These are phyloP conservation scores for Asterophora lycoperdoides DNA, from an alignment of 768 basidiomycete species.

Conservation along the genomic window DNA sequence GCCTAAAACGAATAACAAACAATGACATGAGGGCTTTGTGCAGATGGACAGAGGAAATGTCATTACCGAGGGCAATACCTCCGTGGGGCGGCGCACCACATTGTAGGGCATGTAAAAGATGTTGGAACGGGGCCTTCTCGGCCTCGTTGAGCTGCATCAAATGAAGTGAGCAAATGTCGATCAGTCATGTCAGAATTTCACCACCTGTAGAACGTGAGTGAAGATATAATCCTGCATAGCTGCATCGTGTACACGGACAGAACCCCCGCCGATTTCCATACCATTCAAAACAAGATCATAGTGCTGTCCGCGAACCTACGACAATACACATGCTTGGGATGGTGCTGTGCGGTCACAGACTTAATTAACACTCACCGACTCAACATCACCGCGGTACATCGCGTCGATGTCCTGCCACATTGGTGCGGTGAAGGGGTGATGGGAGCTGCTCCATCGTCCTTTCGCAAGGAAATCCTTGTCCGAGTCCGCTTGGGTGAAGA, in stretches of 20 bases:
- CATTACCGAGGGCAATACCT: slow-evolving; percentile 83
- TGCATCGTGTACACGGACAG: slow-evolving; percentile 88
- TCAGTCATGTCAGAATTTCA: slow-evolving; percentile 17
- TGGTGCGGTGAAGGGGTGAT: slow-evolving; percentile 96
- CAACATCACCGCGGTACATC: slow-evolving; percentile 66
- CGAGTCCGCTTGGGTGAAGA: slow-evolving; percentile 80
- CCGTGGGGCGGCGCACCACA: slow-evolving; percentile 96
- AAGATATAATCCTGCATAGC: slow-evolving; percentile 84
- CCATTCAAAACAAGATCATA: slow-evolving; percentile 96
- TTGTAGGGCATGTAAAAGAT: slow-evolving; percentile 79
- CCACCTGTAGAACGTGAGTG: slow-evolving; percentile 71
- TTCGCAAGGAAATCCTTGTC: slow-evolving; percentile 85
- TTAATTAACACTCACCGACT: slow-evolving; percentile 36
- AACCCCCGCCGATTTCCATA: slow-evolving; percentile 90
- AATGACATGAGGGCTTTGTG: slow-evolving; percentile 9
- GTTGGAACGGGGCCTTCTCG: slow-evolving; percentile 75
- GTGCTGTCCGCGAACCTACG: slow-evolving; percentile 87
- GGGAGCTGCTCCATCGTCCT: slow-evolving; percentile 88
- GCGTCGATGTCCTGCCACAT: slow-evolving; percentile 84
- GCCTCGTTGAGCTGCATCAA: slow-evolving; percentile 57
- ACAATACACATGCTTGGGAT: background rate
- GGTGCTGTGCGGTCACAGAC: background rate
- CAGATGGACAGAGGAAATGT: slow-evolving; percentile 11
- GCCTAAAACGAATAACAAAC: slow-evolving; percentile 41
- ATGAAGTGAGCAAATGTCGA: slow-evolving; percentile 7